Evolutionary conservation across 1,284 basidiomycete species (phyloP), one percentile per base, ranked within the genome.

Genomic region (Melampsora larici-populina): DNA sequence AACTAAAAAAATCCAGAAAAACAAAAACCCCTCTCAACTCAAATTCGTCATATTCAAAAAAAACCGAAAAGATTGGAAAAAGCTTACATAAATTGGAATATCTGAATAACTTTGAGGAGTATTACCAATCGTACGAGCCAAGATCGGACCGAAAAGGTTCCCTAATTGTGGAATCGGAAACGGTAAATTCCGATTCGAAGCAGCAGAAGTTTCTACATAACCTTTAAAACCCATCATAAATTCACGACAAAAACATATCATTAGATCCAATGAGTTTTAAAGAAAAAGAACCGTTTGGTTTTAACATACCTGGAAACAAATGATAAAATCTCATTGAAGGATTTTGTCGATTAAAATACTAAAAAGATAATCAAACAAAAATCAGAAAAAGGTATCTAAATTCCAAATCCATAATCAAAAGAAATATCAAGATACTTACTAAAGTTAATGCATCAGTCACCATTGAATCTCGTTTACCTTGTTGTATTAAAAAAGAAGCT

Each of bases 181-280:
- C 18, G 80, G 82, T 78, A 84, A 82, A 48, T 82, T 81, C 17
- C 79, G 79, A 67, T 84, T 83, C n/a, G 79, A 66, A 13, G 81
- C 79, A 1, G 82, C 82, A 18, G 83, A 78, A 17, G 82, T 84
- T 13, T 78, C 78, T 31, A 82, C 79, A 36, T 81, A 62, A 1
- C 17, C 65, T 70, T 31, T 40, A 26, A 26, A 75, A 70, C n/a
- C 26, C 33, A 60, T 24, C 6, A 21, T 13, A 13, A 31, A 24
- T n/a, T 55, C 48, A 18, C 46, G 78, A 15, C 60, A 69, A 11
- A 79, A 68, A 17, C 65, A 55, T 33, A 78, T 79, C 40, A 70
- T 80, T 33, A 64, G n/a, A n/a, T n/a, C n/a, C n/a, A n/a, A n/a
- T n/a, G n/a, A n/a, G n/a, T n/a, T n/a, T n/a, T n/a, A n/a, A n/a